phyloP scores from a whole-genome alignment of 2,329 filamentous ascomycete species.

The Chaetomiaceae sp. region DNA sequence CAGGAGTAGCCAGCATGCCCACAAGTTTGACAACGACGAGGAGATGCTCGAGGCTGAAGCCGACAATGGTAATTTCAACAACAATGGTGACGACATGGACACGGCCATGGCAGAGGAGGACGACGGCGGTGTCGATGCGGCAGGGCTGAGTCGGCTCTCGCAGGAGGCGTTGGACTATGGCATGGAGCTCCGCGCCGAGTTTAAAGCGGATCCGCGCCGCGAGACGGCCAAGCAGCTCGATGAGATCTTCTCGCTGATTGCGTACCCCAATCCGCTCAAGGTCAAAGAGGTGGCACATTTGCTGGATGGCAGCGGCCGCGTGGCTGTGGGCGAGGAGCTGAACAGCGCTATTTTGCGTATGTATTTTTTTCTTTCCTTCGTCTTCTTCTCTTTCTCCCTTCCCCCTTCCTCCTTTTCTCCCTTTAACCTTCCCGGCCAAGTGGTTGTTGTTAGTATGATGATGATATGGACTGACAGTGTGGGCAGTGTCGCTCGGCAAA shows the following conservation, averaged over 20 bases:
- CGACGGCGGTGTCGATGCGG: conserved; percentile 34
- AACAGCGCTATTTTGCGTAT: conserved; percentile 90
- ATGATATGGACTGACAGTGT: background rate
- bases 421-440: too few species aligned
- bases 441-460: too few species aligned
- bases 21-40: conserved; percentile 45
- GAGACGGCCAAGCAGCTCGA: conserved; percentile 70
- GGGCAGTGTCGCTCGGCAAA: conserved; percentile 78
- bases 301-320: conserved; percentile 69
- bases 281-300: conserved; percentile 72
- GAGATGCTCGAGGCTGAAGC: conserved; percentile 55
- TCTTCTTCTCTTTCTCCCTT: background rate
- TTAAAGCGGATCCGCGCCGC: conserved; percentile 63
- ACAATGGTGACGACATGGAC: conserved; percentile 52
- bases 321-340: conserved; percentile 82
- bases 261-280: conserved; percentile 75
- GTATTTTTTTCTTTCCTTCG: conserved; percentile 23
- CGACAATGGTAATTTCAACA: conserved; percentile 29
- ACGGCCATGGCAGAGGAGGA: conserved; percentile 42
- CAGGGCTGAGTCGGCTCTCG: conserved; percentile 46
- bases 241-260: conserved; percentile 84
- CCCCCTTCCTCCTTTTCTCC: background rate
- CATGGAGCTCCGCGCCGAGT: conserved; percentile 71
- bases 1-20: conserved; percentile 15
- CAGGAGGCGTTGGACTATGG: conserved; percentile 74